Conservation (phyloP, 1,139 yeast species). For the Pichia sp. region DNA sequence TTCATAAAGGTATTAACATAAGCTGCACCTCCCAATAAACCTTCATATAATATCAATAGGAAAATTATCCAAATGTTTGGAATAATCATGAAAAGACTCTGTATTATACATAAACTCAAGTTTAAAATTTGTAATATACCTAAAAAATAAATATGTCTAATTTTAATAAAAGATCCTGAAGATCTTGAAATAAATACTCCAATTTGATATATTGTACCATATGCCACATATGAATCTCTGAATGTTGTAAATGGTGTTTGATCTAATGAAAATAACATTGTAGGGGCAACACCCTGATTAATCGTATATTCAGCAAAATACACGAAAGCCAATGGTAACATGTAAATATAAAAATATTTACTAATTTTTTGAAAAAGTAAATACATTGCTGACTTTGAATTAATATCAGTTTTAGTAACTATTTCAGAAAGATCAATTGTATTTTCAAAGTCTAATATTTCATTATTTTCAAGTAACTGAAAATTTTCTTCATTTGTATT, state of each 20-base stretch:
- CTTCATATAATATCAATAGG: constrained; percentile 72
- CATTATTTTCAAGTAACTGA: not conserved
- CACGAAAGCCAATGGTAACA: constrained; percentile 78
- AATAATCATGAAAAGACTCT: constrained; percentile 52
- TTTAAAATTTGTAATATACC: constrained; percentile 67
- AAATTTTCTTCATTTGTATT: not conserved
- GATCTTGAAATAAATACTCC: constrained; percentile 92
- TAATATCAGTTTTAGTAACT: not conserved
- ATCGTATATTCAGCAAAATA: constrained; percentile 83
- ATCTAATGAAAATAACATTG: constrained; percentile 68
- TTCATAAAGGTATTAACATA: constrained; percentile 83
- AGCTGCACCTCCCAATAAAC: constrained; percentile 81
- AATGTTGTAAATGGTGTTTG: constrained; percentile 63
- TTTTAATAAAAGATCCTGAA: constrained; percentile 59
- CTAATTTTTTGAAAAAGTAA: constrained; percentile 31
- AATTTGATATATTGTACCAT: constrained; percentile 85
- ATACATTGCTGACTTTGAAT: not conserved
- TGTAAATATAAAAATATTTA: constrained; percentile 59
- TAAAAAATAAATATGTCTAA: constrained; percentile 53
- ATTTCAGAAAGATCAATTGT: not conserved
- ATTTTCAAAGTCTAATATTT: not conserved
- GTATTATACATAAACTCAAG: constrained; percentile 50
- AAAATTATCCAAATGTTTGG: constrained; percentile 67
- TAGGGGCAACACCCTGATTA: constrained; percentile 89
- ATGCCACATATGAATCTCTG: constrained; percentile 86